Percentiles rank a stretch among this genome's conserved stretches.
These are phyloP conservation scores for Massariosphaeria phaeospora DNA, from an alignment of 495 filamentous ascomycete genomes.

Conservation along the genomic window DNA sequence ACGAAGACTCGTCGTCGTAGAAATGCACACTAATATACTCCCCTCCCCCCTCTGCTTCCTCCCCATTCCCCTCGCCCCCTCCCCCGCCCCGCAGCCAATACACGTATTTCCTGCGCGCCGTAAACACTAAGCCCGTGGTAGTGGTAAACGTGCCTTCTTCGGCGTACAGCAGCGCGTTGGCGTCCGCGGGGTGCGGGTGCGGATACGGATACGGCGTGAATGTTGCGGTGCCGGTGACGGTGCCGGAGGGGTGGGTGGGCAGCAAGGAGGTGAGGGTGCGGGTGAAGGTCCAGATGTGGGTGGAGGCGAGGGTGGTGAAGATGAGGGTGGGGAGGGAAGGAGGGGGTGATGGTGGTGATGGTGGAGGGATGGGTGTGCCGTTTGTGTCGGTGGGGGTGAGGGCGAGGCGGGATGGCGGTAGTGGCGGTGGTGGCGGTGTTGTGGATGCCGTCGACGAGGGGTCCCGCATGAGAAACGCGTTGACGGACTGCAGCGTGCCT, in stretches of 20 bases:
- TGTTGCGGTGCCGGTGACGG: conserved; percentile 26
- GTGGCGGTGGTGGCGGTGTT: not conserved
- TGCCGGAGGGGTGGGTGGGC: conserved; percentile 28
- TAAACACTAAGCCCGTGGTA: conserved; percentile 4
- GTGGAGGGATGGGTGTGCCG: not conserved
- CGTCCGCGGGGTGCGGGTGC: not conserved
- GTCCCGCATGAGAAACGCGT: conserved; percentile 69
- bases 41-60: not conserved
- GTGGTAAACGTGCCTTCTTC: conserved; percentile 22
- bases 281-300: conserved; percentile 18
- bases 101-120: not conserved
- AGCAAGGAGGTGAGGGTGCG: conserved; percentile 24
- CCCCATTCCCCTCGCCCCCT: not conserved
- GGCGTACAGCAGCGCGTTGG: conserved; percentile 12
- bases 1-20: conserved; percentile 3
- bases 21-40: conserved; percentile 20
- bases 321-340: not conserved
- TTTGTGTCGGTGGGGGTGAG: not conserved
- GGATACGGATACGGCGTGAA: conserved; percentile 13
- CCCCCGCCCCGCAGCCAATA: not conserved
- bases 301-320: conserved; percentile 10
- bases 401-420: not conserved
- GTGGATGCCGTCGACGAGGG: not conserved
- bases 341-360: not conserved
- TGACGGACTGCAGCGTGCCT: conserved; percentile 77